Percentiles rank a stretch among this genome's conserved stretches.
Conservation (phyloP, 1,139 yeast species). For the Blastobotrys illinoisensis region DNA sequence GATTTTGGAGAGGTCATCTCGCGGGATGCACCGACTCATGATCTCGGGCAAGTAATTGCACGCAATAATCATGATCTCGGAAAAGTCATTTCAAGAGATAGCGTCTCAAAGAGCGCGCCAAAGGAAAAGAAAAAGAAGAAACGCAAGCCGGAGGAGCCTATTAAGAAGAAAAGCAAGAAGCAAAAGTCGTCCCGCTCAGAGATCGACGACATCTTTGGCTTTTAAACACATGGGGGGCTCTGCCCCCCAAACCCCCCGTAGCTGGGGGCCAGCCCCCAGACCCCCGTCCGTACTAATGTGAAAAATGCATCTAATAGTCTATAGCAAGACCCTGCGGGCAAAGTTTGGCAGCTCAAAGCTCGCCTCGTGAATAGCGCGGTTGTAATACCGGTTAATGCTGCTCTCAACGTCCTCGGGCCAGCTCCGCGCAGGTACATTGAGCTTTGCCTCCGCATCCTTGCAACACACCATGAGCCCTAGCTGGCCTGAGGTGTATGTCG, state of each 20-base stretch:
- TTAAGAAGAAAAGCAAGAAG: conserved; percentile 6
- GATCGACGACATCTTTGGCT: conserved; percentile 13
- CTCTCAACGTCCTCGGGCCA: conserved; percentile 59
- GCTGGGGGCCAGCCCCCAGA: neutral
- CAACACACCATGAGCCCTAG: conserved; percentile 92
- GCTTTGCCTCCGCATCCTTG: conserved; percentile 60
- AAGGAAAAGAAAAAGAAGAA: conserved; percentile 1
- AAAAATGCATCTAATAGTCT: neutral
- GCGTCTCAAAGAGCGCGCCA: neutral
- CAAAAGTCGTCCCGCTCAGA: conserved; percentile 6
- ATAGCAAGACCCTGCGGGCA: conserved; percentile 39
- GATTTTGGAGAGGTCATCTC: conserved; percentile 17
- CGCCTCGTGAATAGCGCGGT: conserved; percentile 72
- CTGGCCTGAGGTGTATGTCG: conserved; percentile 92
- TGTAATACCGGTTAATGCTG: conserved; percentile 70
- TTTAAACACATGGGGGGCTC: neutral
- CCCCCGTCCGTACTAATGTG: neutral
- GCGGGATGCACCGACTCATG: conserved; percentile 8
- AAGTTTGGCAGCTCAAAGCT: conserved; percentile 84
- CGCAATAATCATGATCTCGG: conserved; percentile 1
- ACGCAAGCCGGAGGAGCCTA: neutral
- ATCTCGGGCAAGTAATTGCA: neutral
- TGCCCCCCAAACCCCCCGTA: neutral
- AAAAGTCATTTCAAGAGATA: neutral
- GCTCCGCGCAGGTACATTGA: conserved; percentile 62